A percentile compares a stretch with the other conserved stretches of the same genome.
phyloP scores from a whole-genome alignment of 2,329 filamentous ascomycete species.

The Xylariaceae sp. region DNA sequence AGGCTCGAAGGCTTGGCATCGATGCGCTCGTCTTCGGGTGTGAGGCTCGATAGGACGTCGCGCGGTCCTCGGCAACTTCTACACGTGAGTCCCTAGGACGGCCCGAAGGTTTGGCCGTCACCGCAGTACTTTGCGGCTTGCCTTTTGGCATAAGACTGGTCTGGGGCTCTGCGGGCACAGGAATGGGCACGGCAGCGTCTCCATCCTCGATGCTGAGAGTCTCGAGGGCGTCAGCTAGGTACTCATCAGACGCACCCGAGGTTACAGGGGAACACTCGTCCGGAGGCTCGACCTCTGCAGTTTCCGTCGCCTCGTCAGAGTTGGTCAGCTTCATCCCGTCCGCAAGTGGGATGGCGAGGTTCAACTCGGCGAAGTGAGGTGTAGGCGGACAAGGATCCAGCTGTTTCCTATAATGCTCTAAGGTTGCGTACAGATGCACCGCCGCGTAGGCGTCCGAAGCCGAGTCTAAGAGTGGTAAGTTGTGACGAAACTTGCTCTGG shows the following conservation, averaged over 20 bases:
- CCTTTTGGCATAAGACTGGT: not conserved
- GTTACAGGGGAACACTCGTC: not conserved
- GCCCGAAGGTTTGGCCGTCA: not conserved
- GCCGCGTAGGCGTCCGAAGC: conserved; percentile 81
- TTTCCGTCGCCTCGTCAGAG: conserved; percentile 4
- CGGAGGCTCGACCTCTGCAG: conserved; percentile 10
- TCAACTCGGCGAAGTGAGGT: conserved; percentile 63
- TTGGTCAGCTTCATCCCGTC: conserved; percentile 33
- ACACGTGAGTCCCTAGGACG: conserved; percentile 37
- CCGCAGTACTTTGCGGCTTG: conserved; percentile 6
- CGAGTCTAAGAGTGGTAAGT: conserved; percentile 50
- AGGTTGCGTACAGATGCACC: conserved; percentile 63
- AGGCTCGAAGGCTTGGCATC: conserved; percentile 45
- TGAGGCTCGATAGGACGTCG: conserved; percentile 33
- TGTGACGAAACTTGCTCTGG: conserved; percentile 10
- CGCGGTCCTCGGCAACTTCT: conserved; percentile 37
- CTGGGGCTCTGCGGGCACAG: not conserved
- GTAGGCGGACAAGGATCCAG: conserved; percentile 66
- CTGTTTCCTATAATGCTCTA: conserved; percentile 62
- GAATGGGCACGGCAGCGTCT: not conserved
- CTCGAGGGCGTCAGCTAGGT: conserved; percentile 18
- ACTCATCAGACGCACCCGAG: conserved; percentile 16
- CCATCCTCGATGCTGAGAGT: conserved; percentile 23
- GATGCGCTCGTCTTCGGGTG: conserved; percentile 17
- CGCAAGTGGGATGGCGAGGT: conserved; percentile 55